Conservation (phyloP, 2,329 filamentous ascomycete genomes). For the Venturiaceae sp. region DNA sequence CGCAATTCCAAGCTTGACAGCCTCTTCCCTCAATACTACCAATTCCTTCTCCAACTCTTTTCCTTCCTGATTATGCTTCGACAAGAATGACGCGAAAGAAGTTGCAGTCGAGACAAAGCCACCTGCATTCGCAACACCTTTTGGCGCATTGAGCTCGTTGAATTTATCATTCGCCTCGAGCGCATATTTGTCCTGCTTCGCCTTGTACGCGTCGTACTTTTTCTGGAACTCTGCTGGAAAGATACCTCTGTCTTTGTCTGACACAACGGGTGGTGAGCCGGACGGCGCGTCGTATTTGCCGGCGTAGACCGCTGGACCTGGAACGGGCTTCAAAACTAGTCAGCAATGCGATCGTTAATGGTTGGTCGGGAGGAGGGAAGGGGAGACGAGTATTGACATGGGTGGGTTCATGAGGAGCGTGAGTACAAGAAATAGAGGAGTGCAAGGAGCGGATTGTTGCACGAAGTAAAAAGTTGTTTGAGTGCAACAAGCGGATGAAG, state of each 20-base stretch:
- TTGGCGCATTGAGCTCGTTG: background rate
- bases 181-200: background rate
- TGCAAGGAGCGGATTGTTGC: too few relatives aligned
- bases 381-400: too few relatives aligned
- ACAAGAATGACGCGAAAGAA: background rate
- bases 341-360: background rate
- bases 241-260: background rate
- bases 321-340: background rate
- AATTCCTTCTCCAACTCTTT: slow-evolving; percentile 1
- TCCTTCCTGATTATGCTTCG: background rate
- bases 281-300: slow-evolving; percentile 2
- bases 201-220: slow-evolving; percentile 4
- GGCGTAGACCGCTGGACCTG: slow-evolving; percentile 1
- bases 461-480: too few relatives aligned
- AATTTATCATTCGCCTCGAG: background rate
- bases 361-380: background rate
- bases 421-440: too few relatives aligned
- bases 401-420: background rate
- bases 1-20: background rate
- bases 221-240: slow-evolving; percentile 1
- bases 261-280: background rate
- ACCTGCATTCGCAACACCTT: background rate
- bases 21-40: background rate
- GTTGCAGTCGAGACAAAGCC: background rate
- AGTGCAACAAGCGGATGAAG: background rate